phyloP scores from a whole-genome alignment of 768 basidiomycete species.

The Leccinum variicolor region DNA sequence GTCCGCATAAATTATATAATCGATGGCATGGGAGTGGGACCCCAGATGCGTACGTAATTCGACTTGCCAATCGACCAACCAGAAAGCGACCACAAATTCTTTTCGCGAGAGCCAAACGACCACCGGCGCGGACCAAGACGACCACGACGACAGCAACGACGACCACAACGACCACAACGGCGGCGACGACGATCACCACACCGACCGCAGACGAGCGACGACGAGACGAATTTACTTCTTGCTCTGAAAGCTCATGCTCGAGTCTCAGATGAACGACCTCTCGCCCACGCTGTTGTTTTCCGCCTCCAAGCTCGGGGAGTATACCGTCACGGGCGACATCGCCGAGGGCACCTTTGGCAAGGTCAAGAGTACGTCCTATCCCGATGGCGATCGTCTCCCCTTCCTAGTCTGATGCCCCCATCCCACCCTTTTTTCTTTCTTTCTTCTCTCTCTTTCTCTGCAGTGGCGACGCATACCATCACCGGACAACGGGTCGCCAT shows the following conservation, averaged over 20 bases:
- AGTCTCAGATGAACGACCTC: constrained; percentile 25
- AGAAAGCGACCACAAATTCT: constrained; percentile 9
- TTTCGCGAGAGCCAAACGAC: constrained; percentile 18
- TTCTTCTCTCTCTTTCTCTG: not conserved
- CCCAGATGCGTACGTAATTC: constrained; percentile 21
- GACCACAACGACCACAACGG: constrained; percentile 12
- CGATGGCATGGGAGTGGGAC: constrained; percentile 10
- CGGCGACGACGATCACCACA: not conserved
- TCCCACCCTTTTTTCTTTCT: not conserved
- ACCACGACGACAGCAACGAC: constrained; percentile 2
- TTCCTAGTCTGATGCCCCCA: constrained; percentile 12
- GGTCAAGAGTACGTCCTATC: constrained; percentile 82
- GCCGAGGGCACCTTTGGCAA: constrained; percentile 98
- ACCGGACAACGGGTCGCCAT: constrained; percentile 96
- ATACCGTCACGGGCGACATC: constrained; percentile 82
- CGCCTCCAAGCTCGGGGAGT: constrained; percentile 83
- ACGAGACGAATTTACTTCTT: not conserved
- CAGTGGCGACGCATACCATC: constrained; percentile 29
- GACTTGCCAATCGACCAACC: constrained; percentile 20
- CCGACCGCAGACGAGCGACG: constrained; percentile 4
- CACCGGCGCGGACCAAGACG: not conserved
- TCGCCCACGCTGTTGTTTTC: constrained; percentile 41
- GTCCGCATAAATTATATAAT: constrained; percentile 16
- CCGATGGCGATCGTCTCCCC: constrained; percentile 12
- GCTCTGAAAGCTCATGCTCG: not conserved